A percentile compares a stretch with the other conserved stretches of the same genome.
These are phyloP conservation scores for Tylopilus plumbeoviolaceoides DNA, from an alignment of 768 basidiomycete genomes.

Conservation along the genomic window DNA sequence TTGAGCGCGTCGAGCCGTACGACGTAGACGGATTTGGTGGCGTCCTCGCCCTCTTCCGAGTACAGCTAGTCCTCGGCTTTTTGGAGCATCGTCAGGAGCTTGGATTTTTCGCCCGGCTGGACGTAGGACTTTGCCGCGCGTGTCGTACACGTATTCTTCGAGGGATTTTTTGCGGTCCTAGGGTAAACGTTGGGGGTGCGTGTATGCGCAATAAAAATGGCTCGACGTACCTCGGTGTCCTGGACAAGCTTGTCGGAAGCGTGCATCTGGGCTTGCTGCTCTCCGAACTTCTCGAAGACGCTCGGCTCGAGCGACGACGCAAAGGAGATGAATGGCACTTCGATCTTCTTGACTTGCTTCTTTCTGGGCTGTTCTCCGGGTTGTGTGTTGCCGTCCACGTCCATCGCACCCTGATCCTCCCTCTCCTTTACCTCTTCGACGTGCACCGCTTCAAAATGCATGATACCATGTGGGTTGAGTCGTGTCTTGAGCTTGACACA, in stretches of 20 bases:
- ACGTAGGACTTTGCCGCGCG: slow-evolving; percentile 81
- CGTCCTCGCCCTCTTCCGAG: slow-evolving; percentile 93
- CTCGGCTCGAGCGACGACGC: slow-evolving; percentile 62
- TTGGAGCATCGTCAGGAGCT: slow-evolving; percentile 62
- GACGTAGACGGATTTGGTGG: slow-evolving; percentile 93
- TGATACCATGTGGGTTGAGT: slow-evolving; percentile 79
- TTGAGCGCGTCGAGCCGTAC: slow-evolving; percentile 79
- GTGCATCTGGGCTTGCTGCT: slow-evolving; percentile 87
- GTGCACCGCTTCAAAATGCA: slow-evolving; percentile 85
- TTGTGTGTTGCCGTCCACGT: slow-evolving; percentile 52
- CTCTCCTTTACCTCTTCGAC: slow-evolving; percentile 78
- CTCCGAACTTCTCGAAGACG: slow-evolving; percentile 60
- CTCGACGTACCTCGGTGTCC: slow-evolving; percentile 82
- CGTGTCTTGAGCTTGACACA: slow-evolving; percentile 89
- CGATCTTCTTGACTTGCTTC: slow-evolving; percentile 84
- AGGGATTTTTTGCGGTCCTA: slow-evolving; percentile 96
- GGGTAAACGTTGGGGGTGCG: background rate
- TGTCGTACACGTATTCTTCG: slow-evolving; percentile 98
- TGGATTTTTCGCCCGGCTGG: slow-evolving; percentile 70
- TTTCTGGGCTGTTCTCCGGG: slow-evolving; percentile 55
- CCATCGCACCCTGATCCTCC: slow-evolving; percentile 67
- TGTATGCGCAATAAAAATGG: background rate
- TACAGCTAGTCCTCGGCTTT: slow-evolving; percentile 97
- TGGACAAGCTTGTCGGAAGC: slow-evolving; percentile 91
- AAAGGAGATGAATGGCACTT: slow-evolving; percentile 67